Conservation (phyloP, 1,139 yeast species). For the Hyphopichia fennica region DNA sequence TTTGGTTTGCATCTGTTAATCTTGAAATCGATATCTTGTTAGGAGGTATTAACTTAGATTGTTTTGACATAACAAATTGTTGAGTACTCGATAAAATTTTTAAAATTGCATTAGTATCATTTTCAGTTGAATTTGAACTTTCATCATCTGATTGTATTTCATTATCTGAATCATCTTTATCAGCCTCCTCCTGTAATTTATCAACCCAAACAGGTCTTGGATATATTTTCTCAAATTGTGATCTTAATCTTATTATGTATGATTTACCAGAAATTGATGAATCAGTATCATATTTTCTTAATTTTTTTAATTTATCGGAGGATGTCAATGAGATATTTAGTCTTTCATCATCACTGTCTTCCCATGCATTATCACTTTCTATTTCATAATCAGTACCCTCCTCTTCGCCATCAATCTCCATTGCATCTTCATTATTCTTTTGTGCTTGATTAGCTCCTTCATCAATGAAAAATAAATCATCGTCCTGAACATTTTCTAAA, state of each 20-base stretch:
- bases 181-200: constrained; percentile 26
- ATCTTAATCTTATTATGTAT: constrained; percentile 70
- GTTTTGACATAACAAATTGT: constrained; percentile 51
- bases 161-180: constrained; percentile 19
- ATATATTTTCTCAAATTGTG: constrained; percentile 83
- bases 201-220: constrained; percentile 90
- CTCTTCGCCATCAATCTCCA: constrained; percentile 39
- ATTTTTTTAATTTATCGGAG: constrained; percentile 66
- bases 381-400: constrained; percentile 28
- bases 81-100: constrained; percentile 61
- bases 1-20: constrained; percentile 81
- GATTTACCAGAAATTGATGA: constrained; percentile 59
- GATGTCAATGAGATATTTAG: constrained; percentile 59
- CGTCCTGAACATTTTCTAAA: constrained; percentile 49
- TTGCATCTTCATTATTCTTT: constrained; percentile 27
- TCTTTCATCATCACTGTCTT: constrained; percentile 88
- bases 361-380: constrained; percentile 68
- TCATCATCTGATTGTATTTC: constrained; percentile 27
- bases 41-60: constrained; percentile 65
- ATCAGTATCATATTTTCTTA: constrained; percentile 66
- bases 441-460: constrained; percentile 43
- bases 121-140: constrained; percentile 32
- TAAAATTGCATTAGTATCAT: constrained; percentile 57
- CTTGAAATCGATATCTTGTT: constrained; percentile 71
- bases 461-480: constrained; percentile 65